Evolutionary conservation across 768 basidiomycete species (phyloP).

Genomic region (Boletus barrowsii): DNA sequence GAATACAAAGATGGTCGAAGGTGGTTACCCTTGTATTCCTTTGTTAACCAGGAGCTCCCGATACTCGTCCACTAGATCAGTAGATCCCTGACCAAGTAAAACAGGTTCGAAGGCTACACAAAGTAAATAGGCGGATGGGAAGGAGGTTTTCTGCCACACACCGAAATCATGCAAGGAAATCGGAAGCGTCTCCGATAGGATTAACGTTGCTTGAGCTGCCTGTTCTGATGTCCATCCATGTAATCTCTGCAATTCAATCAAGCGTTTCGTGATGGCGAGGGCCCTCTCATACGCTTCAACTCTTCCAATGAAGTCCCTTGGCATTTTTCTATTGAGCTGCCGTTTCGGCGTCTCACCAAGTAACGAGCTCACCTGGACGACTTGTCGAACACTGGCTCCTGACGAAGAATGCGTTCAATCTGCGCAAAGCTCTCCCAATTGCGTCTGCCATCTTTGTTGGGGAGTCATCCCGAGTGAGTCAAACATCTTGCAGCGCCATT

Average conservation of each 20-base stretch:
- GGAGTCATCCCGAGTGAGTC: not conserved
- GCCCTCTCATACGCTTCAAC: conserved; percentile 56
- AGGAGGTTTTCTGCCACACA: conserved; percentile 13
- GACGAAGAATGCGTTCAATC: conserved; percentile 45
- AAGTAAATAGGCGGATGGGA: conserved; percentile 22
- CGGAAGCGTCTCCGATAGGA: conserved; percentile 53
- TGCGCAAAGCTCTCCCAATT: conserved; percentile 49
- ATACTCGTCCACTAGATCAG: conserved; percentile 51
- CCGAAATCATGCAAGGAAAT: conserved; percentile 41
- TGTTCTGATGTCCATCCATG: conserved; percentile 55
- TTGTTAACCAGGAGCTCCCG: conserved; percentile 46
- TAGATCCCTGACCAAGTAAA: conserved; percentile 57
- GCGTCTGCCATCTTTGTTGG: conserved; percentile 41
- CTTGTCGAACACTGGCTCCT: conserved; percentile 62
- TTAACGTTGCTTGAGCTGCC: conserved; percentile 41
- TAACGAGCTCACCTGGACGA: conserved; percentile 40
- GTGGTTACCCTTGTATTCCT: conserved; percentile 52
- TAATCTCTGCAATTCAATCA: conserved; percentile 55
- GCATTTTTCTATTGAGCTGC: not conserved
- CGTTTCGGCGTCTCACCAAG: not conserved
- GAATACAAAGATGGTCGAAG: not conserved
- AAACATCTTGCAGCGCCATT: not conserved
- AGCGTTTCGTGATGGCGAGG: conserved; percentile 49
- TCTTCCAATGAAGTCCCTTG: conserved; percentile 56
- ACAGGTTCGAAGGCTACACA: conserved; percentile 61